Percentiles rank a stretch among this genome's conserved stretches.
These are phyloP conservation scores for Globisporangium megalacanthum DNA, from an alignment of 352 stramenopile genomes.

Conservation along the genomic window DNA sequence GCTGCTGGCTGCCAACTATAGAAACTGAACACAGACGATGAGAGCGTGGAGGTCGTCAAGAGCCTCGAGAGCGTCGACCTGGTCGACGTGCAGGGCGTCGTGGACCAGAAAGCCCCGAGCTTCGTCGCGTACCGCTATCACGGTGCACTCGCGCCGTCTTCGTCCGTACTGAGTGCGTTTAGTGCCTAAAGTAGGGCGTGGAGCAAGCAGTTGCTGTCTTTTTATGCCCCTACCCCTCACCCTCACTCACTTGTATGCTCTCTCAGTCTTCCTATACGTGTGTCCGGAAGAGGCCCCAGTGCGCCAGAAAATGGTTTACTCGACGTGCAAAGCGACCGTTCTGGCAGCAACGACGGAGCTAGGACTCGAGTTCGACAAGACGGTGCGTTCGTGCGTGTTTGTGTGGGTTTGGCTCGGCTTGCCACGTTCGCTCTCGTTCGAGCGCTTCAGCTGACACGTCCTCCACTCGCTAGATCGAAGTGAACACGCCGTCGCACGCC, in stretches of 20 bases:
- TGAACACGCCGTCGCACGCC: constrained; percentile 51
- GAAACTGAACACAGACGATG: constrained; percentile 75
- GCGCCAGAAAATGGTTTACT: constrained; percentile 90
- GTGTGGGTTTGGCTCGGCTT: no score
- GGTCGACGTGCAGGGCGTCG: constrained; percentile 40
- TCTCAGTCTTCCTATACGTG: constrained; percentile 85
- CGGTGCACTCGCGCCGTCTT: constrained; percentile 25
- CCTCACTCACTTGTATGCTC: not conserved
- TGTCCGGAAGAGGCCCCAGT: constrained; percentile 85
- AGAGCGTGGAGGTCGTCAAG: constrained; percentile 75
- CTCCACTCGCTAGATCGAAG: constrained; percentile 48
- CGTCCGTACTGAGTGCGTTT: constrained; percentile 30
- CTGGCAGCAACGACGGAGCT: constrained; percentile 58
- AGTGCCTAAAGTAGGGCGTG: not conserved
- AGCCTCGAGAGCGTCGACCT: constrained; percentile 75
- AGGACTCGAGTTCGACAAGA: constrained; percentile 69
- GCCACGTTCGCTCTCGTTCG: no score
- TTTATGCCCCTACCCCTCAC: not conserved
- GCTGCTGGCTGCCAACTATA: constrained; percentile 6
- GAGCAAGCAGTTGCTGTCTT: no score
- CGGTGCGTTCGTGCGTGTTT: constrained; percentile 16
- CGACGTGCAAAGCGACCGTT: constrained; percentile 84
- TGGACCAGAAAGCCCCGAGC: constrained; percentile 65
- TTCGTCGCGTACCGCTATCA: constrained; percentile 77
- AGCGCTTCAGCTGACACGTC: not conserved